Evolutionary conservation across 306 rosid species (phyloP).

Genomic region (Prunus mira): DNA sequence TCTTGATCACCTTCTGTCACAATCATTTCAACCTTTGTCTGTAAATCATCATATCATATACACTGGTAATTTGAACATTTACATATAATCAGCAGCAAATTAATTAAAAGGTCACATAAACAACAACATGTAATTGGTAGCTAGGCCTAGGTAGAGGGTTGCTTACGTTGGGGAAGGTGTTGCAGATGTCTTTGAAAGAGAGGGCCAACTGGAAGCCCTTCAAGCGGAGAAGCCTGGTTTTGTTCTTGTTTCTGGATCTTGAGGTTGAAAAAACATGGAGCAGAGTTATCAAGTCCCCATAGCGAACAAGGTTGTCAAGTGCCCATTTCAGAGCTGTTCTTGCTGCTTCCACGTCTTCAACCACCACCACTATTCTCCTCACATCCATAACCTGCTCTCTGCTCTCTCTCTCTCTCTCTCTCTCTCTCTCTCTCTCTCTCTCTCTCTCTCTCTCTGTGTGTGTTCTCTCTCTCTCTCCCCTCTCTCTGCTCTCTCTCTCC

Average conservation of each 20-base stretch:
- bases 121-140: no score
- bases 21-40: conserved; percentile 91
- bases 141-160: no score
- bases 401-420: not conserved
- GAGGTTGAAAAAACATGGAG: conserved; percentile 66
- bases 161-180: conserved; percentile 55
- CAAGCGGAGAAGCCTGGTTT: conserved; percentile 58
- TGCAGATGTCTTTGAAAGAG: conserved; percentile 74
- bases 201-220: conserved; percentile 78
- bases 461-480: not conserved
- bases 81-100: not conserved
- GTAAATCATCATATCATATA: conserved; percentile 39
- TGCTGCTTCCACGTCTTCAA: conserved; percentile 84
- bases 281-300: conserved; percentile 71
- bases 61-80: conserved; percentile 5
- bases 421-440: not conserved
- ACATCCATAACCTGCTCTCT: conserved; percentile 44
- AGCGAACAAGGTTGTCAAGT: conserved; percentile 63
- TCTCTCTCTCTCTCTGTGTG: not conserved
- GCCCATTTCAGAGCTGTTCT: conserved; percentile 85
- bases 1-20: conserved; percentile 78
- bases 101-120: no score
- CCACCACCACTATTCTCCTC: conserved; percentile 77
- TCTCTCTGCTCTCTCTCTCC: not conserved
- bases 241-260: conserved; percentile 54